Conservation (phyloP, 768 basidiomycete genomes). For the Amanita pseudoporphyria region DNA sequence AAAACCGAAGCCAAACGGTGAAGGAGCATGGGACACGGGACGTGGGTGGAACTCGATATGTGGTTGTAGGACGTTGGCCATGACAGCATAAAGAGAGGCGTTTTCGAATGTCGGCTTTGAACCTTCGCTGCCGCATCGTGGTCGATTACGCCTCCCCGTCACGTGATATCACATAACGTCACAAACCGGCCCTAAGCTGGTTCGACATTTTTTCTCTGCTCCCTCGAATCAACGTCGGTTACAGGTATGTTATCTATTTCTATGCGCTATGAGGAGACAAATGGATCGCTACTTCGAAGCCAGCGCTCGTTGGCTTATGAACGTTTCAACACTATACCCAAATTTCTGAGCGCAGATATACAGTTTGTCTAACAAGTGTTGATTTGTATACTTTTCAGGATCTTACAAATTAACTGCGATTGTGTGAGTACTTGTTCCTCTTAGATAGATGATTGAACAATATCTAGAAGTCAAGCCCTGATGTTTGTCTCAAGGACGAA, state of each 20-base stretch:
- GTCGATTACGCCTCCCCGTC: conserved; percentile 1
- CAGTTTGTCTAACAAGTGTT: conserved; percentile 10
- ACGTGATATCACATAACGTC: conserved; percentile 2
- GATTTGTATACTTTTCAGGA: conserved; percentile 9
- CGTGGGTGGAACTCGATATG: conserved; percentile 56
- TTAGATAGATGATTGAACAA: conserved; percentile 46
- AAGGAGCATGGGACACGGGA: conserved; percentile 48
- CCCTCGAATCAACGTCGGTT: conserved; percentile 10
- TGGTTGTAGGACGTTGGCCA: conserved; percentile 66
- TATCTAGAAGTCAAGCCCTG: conserved; percentile 88
- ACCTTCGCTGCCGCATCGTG: background rate
- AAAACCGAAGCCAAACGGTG: conserved; percentile 69
- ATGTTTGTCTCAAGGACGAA: conserved; percentile 62
- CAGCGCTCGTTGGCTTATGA: conserved; percentile 58
- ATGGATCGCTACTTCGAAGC: conserved; percentile 90
- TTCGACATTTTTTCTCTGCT: conserved; percentile 8
- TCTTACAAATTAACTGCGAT: background rate
- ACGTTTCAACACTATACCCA: conserved; percentile 63
- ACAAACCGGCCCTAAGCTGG: conserved; percentile 28
- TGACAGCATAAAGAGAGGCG: conserved; percentile 23
- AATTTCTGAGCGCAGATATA: conserved; percentile 65
- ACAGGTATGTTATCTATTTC: conserved; percentile 23
- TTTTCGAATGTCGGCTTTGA: conserved; percentile 9
- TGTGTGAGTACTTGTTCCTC: conserved; percentile 20
- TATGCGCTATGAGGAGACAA: conserved; percentile 48